phyloP scores from a whole-genome alignment of 2,329 filamentous ascomycete species.

The Cryoendolithus antarcticus region DNA sequence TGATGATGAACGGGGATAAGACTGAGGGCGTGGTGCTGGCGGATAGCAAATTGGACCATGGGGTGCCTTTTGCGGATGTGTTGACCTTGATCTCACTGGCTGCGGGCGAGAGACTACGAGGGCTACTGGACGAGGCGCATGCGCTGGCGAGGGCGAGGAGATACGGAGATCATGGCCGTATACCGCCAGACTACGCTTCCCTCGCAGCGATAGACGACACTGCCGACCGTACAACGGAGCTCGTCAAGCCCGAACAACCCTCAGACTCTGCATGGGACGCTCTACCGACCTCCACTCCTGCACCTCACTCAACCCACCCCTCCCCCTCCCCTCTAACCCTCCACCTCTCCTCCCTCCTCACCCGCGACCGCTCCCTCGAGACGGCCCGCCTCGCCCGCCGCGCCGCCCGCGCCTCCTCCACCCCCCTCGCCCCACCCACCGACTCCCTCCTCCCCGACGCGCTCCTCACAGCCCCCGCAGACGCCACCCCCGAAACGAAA shows the following conservation, averaged over 20 bases:
- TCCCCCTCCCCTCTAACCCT: too few relatives aligned
- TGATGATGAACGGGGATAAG: slow-evolving; percentile 17
- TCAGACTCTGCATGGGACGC: slow-evolving; percentile 22
- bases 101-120: slow-evolving; percentile 64
- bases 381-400: too few relatives aligned
- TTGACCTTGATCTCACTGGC: slow-evolving; percentile 72
- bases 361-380: too few relatives aligned
- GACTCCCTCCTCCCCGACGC: too few relatives aligned
- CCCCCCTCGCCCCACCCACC: background rate
- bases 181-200: slow-evolving; percentile 65
- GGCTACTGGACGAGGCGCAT: slow-evolving; percentile 65
- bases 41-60: slow-evolving; percentile 47
- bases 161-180: slow-evolving; percentile 63
- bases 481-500: slow-evolving; percentile 31
- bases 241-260: slow-evolving; percentile 25
- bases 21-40: slow-evolving; percentile 16
- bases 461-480: too few relatives aligned
- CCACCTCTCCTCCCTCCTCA: too few relatives aligned
- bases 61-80: slow-evolving; percentile 68
- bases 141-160: slow-evolving; percentile 59
- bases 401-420: slow-evolving; percentile 1
- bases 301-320: too few relatives aligned
- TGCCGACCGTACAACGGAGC: background rate
- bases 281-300: background rate
- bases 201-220: slow-evolving; percentile 43